Base-by-base conservation (phyloP, 208 protist species). In the Wallacemonas rigidus region DNA sequence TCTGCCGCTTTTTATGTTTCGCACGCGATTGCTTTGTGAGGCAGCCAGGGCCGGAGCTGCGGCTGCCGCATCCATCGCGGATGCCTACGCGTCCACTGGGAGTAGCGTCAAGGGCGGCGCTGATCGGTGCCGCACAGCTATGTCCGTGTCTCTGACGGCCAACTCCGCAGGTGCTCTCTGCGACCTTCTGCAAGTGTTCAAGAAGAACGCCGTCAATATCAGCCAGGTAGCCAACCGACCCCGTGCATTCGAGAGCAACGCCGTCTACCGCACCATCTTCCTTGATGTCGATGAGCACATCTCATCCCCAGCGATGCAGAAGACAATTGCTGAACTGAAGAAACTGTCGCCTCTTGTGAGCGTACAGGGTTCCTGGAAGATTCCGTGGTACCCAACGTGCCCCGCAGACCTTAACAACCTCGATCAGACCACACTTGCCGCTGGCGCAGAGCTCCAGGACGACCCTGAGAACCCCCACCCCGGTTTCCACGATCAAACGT, bases 401-500 rank as follows among this genome's bases (percentile, higher is more conserved):
- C 71, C 81, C 3, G 67, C 74, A n/a, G 90, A 98, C 63, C 76
- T 98, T 2, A 95, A 98, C 60, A 45, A 79, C 1, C 93, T 98
- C 60, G 88, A 90, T 5, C 83, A 96, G 72, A 88, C 75, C 56
- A 88, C 88, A 15, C 67, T 98, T n/a, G 94, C 95, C 35, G 87
- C 85, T 2, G 88, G 88, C 38, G 82, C 81, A 43, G 92, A 96
- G 69, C 83, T 94, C 15, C 92, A 95, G 45, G 72, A 80, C 36
- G 98, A 99, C 51, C 89, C 98, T 2, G 69, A 92, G 40, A 79
- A 90, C 57, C 95, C 98, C 40, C 97, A 99, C 77, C 98, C 97
- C 2, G 98, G 97, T 65, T 98, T 99, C 71, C 83, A 94, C 64
- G 98, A 99, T 75, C 69, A 83, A 48, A 92, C 76, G n/a, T 99